Evolutionary conservation across 73 alveolate genomes (phyloP), one percentile per base, ranked within the genome.

Genomic region (Symbiodinium natans): DNA sequence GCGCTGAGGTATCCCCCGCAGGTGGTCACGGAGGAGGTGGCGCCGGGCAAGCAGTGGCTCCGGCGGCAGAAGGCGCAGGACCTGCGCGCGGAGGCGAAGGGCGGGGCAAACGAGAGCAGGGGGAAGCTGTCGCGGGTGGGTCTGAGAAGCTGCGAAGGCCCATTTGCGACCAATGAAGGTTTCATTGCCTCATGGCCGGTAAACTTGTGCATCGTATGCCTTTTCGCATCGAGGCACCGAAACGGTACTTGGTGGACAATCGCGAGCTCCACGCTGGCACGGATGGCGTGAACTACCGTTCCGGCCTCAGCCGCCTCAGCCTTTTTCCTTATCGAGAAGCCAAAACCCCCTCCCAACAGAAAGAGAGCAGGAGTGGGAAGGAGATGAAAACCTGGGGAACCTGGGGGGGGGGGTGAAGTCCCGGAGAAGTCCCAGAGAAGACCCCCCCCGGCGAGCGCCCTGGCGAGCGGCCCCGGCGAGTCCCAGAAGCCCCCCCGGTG

Each of bases 61-160:
- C 15, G 97, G 39, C 82, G 97, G 54, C 97, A 90, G 34, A 90
- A 90, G 46, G 97, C 97, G 11, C 97, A 90, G 41, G 97, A 90
- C 54, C 97, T 90, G 17, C 87, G 88, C 21, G 97, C 25, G 88
- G 97, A 90, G 97, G 97, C 56, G 23, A 0, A 1, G 38, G 90
- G 40, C 41, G 87, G 75, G 75, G 75, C 46, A 40, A 6, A 25
- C n/a, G 29, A 21, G 73, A 29, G 10, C 77, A 0, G 7, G 77
- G 68, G 68, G 68, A 52, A 27, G 6, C 27, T 52, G 29, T n/a
- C n/a, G n/a, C 27, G 29, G 13, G 13, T 27, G 13, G 17, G 27
- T 43, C 25, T 19, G 59, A 13, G 59, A 13, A 13, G 25, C 17
- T n/a, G n/a, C n/a, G n/a, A n/a, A n/a, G n/a, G n/a, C n/a, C n/a